A percentile compares a stretch with the other conserved stretches of the same genome.
Evolutionary conservation across 495 filamentous ascomycete species (phyloP).

Genomic region (Friedmanniomyces simplex): DNA sequence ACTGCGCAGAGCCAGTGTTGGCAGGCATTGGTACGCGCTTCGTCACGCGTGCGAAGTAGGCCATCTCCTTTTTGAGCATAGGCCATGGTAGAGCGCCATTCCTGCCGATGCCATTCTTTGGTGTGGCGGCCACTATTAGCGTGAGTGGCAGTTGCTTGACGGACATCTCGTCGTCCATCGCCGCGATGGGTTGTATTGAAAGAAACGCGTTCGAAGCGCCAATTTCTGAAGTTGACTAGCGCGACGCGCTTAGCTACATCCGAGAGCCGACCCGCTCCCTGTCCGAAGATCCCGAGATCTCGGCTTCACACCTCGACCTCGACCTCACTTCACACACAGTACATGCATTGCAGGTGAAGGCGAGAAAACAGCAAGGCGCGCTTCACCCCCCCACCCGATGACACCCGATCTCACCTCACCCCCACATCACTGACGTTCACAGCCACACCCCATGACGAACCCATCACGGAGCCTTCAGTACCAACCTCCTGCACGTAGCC

Average conservation of each 20-base stretch:
- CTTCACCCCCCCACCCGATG: background rate
- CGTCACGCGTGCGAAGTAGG: slow-evolving; percentile 85
- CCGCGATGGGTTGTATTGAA: background rate
- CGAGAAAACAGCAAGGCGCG: background rate
- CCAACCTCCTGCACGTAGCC: background rate
- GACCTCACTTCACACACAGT: background rate
- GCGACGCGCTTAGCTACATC: too few species aligned
- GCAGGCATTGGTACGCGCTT: slow-evolving; percentile 42
- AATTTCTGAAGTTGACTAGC: too few species aligned
- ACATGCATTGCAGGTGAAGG: background rate
- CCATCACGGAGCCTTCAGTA: background rate
- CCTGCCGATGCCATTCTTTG: slow-evolving; percentile 75
- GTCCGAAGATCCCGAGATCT: too few species aligned
- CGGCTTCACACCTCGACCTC: background rate
- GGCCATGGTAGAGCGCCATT: slow-evolving; percentile 80
- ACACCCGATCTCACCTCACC: background rate
- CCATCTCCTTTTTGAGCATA: slow-evolving; percentile 77
- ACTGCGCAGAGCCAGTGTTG: slow-evolving; percentile 22
- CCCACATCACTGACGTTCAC: background rate
- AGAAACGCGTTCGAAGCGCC: background rate
- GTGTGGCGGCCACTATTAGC: slow-evolving; percentile 66
- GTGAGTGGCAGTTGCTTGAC: slow-evolving; percentile 39
- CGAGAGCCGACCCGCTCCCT: too few species aligned
- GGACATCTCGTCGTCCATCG: slow-evolving; percentile 15
- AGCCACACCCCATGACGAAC: slow-evolving; percentile 1